Evolutionary conservation across 805 yeast genomes (phyloP).

Genomic region (Spathaspora passalidarum): DNA sequence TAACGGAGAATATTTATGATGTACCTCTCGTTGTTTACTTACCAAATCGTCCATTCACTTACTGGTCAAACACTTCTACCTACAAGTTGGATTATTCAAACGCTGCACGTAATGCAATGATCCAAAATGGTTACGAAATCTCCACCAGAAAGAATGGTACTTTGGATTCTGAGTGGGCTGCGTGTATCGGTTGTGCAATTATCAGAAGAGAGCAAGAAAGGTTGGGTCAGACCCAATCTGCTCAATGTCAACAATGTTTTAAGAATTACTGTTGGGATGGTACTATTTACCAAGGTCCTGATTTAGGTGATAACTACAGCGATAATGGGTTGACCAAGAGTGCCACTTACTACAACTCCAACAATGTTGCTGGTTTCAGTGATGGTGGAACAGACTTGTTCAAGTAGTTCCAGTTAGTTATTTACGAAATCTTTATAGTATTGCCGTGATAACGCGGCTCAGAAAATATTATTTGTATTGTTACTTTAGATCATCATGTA

Average conservation of each 20-base stretch:
- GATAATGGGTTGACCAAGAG: slow-evolving; percentile 2
- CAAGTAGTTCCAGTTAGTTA: too few species aligned
- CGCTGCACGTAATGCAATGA: slow-evolving; percentile 55
- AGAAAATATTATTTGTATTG: not conserved
- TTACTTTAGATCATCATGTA: not conserved
- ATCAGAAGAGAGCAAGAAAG: slow-evolving; percentile 77
- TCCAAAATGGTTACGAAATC: slow-evolving; percentile 72
- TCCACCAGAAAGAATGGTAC: slow-evolving; percentile 66
- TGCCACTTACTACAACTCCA: not conserved
- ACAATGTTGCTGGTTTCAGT: slow-evolving; percentile 1
- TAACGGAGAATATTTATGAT: slow-evolving; percentile 31
- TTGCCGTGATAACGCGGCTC: not conserved
- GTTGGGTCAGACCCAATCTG: slow-evolving; percentile 52
- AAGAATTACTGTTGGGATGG: slow-evolving; percentile 77
- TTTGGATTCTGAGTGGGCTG: slow-evolving; percentile 62
- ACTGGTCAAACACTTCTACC: slow-evolving; percentile 69
- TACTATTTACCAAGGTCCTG: slow-evolving; percentile 11
- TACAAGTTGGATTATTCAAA: slow-evolving; percentile 60
- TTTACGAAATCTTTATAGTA: too few species aligned
- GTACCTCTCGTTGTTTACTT: slow-evolving; percentile 77
- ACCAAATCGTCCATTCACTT: slow-evolving; percentile 70
- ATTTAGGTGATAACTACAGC: slow-evolving; percentile 3
- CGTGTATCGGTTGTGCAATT: slow-evolving; percentile 74
- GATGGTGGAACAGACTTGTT: slow-evolving; percentile 5
- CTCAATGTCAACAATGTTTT: slow-evolving; percentile 72